Conservation (phyloP, 352 stramenopile genomes). For the Phytopythium helicoides region DNA sequence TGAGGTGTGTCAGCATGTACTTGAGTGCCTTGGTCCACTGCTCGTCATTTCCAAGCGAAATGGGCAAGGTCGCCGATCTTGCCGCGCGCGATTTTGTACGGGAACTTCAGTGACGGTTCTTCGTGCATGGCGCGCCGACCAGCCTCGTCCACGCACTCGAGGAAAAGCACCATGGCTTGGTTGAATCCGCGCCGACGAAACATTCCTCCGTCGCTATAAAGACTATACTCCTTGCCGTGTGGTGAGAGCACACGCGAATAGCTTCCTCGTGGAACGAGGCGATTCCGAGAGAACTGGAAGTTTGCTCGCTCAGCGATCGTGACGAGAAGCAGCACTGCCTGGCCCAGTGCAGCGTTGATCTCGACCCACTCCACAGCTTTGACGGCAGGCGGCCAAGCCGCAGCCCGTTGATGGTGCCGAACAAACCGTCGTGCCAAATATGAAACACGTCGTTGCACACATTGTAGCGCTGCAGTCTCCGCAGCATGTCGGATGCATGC, state of each 20-base stretch:
- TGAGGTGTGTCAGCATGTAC: constrained; percentile 90
- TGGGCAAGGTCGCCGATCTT: constrained; percentile 90
- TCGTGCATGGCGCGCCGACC: constrained; percentile 84
- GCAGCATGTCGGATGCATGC: constrained; percentile 79
- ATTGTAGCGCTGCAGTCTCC: constrained; percentile 80
- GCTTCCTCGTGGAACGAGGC: constrained; percentile 78
- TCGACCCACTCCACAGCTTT: constrained; percentile 89
- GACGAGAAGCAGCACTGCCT: constrained; percentile 79
- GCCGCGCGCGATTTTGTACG: constrained; percentile 88
- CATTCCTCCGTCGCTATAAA: constrained; percentile 81
- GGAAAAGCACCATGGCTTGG: constrained; percentile 87
- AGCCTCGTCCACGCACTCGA: constrained; percentile 88
- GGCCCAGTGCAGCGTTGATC: constrained; percentile 87
- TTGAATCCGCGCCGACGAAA: constrained; percentile 91
- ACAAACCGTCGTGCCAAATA: constrained; percentile 89
- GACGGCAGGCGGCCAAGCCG: constrained; percentile 78
- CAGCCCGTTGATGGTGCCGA: constrained; percentile 89
- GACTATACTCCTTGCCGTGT: constrained; percentile 80
- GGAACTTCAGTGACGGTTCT: constrained; percentile 87
- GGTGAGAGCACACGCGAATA: constrained; percentile 85
- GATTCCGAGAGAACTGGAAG: constrained; percentile 85
- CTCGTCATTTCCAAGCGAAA: constrained; percentile 87
- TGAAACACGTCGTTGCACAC: constrained; percentile 91
- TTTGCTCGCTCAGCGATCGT: constrained; percentile 80
- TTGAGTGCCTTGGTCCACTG: constrained; percentile 92